A percentile compares a stretch with the other conserved stretches of the same genome.
phyloP scores from a whole-genome alignment of 1,139 yeast species.

The Debaryomycetaceae sp. region DNA sequence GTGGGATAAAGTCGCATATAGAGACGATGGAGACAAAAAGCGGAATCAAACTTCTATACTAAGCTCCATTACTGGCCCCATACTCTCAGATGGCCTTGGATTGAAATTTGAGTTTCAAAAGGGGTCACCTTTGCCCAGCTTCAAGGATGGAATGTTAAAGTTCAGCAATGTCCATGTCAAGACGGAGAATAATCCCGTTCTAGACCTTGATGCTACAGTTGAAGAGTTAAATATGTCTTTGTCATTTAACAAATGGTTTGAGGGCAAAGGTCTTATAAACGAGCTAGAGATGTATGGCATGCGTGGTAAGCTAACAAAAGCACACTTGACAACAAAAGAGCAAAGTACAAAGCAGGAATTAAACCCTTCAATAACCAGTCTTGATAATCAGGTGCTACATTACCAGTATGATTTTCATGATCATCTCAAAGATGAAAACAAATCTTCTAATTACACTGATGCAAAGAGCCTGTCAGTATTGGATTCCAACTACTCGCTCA shows the following conservation, averaged over 20 bases:
- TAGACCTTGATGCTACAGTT: conserved; percentile 39
- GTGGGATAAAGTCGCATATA: conserved; percentile 16
- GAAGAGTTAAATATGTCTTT: conserved; percentile 56
- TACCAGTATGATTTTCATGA: conserved; percentile 33
- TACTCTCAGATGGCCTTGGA: conserved; percentile 41
- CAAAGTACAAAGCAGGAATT: not conserved
- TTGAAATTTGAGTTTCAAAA: conserved; percentile 32
- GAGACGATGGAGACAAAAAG: conserved; percentile 8
- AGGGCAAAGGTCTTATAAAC: conserved; percentile 62
- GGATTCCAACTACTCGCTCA: conserved; percentile 46
- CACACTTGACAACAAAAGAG: conserved; percentile 1
- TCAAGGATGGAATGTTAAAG: conserved; percentile 59
- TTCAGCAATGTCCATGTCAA: conserved; percentile 49
- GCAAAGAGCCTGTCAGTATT: conserved; percentile 12
- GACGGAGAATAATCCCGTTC: conserved; percentile 12
- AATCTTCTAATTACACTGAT: conserved; percentile 5
- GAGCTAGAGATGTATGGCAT: conserved; percentile 62
- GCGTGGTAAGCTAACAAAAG: conserved; percentile 44
- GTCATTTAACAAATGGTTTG: conserved; percentile 67
- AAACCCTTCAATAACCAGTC: conserved; percentile 1
- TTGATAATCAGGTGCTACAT: conserved; percentile 24
- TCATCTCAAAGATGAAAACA: conserved; percentile 17
- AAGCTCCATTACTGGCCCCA: conserved; percentile 32
- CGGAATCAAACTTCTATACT: conserved; percentile 24
- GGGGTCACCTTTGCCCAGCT: conserved; percentile 41